phyloP scores from a whole-genome alignment of 805 yeast genomes.

The Blastobotrys peoriensis region DNA sequence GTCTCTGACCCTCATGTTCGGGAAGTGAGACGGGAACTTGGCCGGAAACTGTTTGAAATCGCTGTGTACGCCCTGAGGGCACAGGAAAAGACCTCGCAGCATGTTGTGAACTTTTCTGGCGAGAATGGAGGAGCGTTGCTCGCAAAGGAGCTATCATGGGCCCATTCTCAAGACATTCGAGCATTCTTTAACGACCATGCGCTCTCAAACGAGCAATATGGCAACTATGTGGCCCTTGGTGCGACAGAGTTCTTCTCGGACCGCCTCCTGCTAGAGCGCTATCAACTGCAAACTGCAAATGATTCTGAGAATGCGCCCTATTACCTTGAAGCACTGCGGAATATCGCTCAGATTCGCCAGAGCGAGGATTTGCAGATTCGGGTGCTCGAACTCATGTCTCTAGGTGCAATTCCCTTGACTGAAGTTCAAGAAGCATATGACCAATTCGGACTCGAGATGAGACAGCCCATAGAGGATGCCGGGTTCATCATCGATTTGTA shows the following conservation, averaged over 20 bases:
- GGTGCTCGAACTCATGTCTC: conserved; percentile 43
- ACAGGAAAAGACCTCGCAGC: background rate
- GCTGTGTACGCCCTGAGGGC: conserved; percentile 10
- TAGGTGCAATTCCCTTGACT: conserved; percentile 47
- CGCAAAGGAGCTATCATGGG: background rate
- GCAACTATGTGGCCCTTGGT: conserved; percentile 42
- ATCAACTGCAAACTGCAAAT: conserved; percentile 33
- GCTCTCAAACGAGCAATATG: conserved; percentile 17
- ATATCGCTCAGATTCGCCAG: conserved; percentile 43
- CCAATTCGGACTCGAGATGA: conserved; percentile 28
- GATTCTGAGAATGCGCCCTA: conserved; percentile 44
- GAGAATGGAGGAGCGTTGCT: background rate
- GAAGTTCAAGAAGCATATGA: conserved; percentile 40
- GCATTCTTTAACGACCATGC: background rate
- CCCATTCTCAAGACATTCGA: background rate
- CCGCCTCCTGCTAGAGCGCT: conserved; percentile 42
- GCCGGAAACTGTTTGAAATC: conserved; percentile 16
- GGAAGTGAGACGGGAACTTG: conserved; percentile 9
- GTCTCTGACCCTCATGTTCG: conserved; percentile 13
- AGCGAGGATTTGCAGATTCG: conserved; percentile 41
- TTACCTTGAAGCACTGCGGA: conserved; percentile 53
- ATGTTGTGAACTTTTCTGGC: background rate
- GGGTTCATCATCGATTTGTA: conserved; percentile 13
- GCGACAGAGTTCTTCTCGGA: conserved; percentile 44
- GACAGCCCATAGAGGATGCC: conserved; percentile 12